Conservation (phyloP, 2,329 filamentous ascomycete genomes). For the Metarhizium sp. region DNA sequence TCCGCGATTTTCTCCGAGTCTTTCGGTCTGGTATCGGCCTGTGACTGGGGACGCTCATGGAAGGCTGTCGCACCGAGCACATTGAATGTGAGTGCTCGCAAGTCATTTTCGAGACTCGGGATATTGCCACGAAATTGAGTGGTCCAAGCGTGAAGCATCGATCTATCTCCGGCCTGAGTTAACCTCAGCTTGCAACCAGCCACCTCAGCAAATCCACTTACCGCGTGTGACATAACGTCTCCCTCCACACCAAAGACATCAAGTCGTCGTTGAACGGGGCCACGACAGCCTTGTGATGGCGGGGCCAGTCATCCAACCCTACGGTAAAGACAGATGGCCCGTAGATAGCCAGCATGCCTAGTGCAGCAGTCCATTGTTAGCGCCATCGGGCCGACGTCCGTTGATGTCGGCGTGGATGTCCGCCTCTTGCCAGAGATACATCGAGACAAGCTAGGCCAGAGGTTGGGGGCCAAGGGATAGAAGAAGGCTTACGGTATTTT, state of each 20-base stretch:
- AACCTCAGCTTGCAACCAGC: too few species aligned
- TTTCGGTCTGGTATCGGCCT: not conserved
- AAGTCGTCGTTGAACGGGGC: not conserved
- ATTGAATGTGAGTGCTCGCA: not conserved
- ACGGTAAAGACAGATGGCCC: not conserved
- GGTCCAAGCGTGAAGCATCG: not conserved
- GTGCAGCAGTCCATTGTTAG: too few species aligned
- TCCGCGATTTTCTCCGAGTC: not conserved
- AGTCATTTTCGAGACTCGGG: not conserved
- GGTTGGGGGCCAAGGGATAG: too few species aligned
- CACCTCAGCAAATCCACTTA: too few species aligned
- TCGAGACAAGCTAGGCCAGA: too few species aligned
- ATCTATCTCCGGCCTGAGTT: not conserved
- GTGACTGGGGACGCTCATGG: not conserved
- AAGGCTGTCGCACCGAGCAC: not conserved
- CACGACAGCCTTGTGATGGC: slow-evolving; percentile 1
- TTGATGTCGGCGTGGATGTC: too few species aligned
- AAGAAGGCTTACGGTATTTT: not conserved
- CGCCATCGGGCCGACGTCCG: too few species aligned
- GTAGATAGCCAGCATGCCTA: slow-evolving; percentile 1
- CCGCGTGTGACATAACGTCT: not conserved
- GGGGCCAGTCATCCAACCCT: slow-evolving; percentile 3
- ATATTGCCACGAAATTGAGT: not conserved
- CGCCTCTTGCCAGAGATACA: too few species aligned
- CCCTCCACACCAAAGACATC: not conserved